phyloP scores from a whole-genome alignment of 257 asterid genomes.

The Henckelia pumila region DNA sequence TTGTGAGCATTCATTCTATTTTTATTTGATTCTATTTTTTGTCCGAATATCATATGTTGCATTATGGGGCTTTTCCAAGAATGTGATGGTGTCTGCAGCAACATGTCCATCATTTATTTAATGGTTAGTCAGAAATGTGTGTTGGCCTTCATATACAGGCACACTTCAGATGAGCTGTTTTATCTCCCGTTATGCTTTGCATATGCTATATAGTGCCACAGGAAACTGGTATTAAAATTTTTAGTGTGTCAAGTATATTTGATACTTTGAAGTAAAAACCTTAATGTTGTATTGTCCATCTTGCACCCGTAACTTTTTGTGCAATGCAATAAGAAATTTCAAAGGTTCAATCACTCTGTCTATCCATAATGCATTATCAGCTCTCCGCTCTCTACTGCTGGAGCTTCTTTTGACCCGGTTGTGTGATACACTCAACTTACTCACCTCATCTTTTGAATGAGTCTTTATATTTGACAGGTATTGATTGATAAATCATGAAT shows the following conservation, averaged over 20 bases:
- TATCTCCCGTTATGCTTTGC: neutral
- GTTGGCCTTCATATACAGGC: neutral
- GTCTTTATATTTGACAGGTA: conserved; percentile 6
- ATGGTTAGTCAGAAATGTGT: neutral
- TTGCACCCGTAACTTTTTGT: neutral
- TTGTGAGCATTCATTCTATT: conserved; percentile 41
- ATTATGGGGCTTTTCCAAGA: conserved; percentile 4
- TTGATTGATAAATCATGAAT: conserved; percentile 8
- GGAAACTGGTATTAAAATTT: conserved; percentile 3
- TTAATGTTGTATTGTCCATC: neutral
- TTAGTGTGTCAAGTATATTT: neutral
- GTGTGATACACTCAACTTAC: neutral
- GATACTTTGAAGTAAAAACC: neutral
- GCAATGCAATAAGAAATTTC: neutral
- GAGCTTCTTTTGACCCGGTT: neutral
- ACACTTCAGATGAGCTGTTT: neutral
- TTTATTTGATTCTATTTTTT: neutral
- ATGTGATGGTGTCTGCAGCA: neutral
- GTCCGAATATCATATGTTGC: neutral
- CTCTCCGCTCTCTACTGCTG: neutral
- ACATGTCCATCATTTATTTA: neutral
- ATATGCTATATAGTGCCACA: neutral
- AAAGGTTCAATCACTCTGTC: neutral
- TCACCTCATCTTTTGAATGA: neutral
- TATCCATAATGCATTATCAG: neutral